phyloP scores from a whole-genome alignment of 2,329 filamentous ascomycete species.

The Dendrostoma leiphaemia region DNA sequence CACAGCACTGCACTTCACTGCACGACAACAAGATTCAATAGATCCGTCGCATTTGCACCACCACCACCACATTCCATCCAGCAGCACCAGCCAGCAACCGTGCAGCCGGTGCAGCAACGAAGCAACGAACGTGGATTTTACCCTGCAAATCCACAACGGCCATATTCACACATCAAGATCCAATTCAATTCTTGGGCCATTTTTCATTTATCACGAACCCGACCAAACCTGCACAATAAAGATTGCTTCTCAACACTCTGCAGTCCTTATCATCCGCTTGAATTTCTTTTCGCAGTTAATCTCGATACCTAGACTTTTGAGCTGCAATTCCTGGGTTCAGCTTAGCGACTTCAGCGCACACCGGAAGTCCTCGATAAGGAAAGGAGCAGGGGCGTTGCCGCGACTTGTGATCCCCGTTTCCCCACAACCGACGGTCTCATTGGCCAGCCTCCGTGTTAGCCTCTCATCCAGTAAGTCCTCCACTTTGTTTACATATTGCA shows the following conservation, averaged over 20 bases:
- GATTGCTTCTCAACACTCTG: too few relatives aligned
- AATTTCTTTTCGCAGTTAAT: too few relatives aligned
- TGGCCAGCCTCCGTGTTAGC: neutral
- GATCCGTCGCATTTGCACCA: neutral
- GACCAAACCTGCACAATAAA: neutral
- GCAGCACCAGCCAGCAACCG: neutral
- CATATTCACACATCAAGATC: neutral
- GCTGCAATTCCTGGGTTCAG: too few relatives aligned
- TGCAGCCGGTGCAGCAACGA: neutral
- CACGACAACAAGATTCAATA: neutral
- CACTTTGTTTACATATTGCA: too few relatives aligned
- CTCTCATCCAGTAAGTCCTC: neutral
- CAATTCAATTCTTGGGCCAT: neutral
- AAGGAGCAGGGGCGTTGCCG: neutral
- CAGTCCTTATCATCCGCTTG: too few relatives aligned
- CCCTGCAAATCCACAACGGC: neutral
- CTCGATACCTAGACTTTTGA: too few relatives aligned
- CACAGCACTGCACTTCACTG: neutral
- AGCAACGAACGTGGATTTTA: too few relatives aligned
- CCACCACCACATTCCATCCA: neutral
- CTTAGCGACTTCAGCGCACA: neutral
- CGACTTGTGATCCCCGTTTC: neutral
- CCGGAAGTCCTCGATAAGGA: neutral
- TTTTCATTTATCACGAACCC: neutral
- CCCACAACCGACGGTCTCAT: neutral